Conservation (phyloP, 1,139 yeast genomes). For the Candida sojae region DNA sequence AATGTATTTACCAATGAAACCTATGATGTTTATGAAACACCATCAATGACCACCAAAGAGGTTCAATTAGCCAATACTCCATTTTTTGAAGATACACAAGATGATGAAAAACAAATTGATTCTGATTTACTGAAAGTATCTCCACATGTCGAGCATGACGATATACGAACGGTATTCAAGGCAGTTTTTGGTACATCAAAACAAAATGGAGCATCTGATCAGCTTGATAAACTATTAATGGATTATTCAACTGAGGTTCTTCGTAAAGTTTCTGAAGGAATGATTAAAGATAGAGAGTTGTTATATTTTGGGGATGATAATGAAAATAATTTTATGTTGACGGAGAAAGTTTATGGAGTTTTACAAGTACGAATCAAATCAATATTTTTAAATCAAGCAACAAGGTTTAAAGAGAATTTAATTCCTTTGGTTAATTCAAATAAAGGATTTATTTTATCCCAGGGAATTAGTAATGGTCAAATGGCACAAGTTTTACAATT, state of each 20-base stretch:
- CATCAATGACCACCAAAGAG: constrained; percentile 60
- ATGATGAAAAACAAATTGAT: constrained; percentile 7
- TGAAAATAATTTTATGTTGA: constrained; percentile 52
- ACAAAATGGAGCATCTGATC: constrained; percentile 44
- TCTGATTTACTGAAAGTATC: constrained; percentile 16
- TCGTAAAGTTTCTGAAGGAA: constrained; percentile 50
- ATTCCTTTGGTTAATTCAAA: constrained; percentile 36
- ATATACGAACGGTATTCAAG: constrained; percentile 44
- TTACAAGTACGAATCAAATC: constrained; percentile 41
- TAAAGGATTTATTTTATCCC: constrained; percentile 59
- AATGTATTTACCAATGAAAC: constrained; percentile 17
- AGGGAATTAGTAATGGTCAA: constrained; percentile 57
- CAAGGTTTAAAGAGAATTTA: constrained; percentile 42
- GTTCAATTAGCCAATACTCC: constrained; percentile 35
- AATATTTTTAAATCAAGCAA: constrained; percentile 47
- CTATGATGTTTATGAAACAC: constrained; percentile 41
- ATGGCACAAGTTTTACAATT: constrained; percentile 56
- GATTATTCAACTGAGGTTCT: constrained; percentile 44
- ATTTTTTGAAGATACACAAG: constrained; percentile 31
- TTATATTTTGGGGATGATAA: constrained; percentile 48
- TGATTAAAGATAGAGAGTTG: constrained; percentile 58
- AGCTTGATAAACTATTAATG: constrained; percentile 45
- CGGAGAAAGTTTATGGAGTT: constrained; percentile 54
- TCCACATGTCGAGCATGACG: constrained; percentile 26
- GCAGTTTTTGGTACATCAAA: constrained; percentile 63